phyloP scores from a whole-genome alignment of 1,284 basidiomycete species.

The Ustilago sp. region DNA sequence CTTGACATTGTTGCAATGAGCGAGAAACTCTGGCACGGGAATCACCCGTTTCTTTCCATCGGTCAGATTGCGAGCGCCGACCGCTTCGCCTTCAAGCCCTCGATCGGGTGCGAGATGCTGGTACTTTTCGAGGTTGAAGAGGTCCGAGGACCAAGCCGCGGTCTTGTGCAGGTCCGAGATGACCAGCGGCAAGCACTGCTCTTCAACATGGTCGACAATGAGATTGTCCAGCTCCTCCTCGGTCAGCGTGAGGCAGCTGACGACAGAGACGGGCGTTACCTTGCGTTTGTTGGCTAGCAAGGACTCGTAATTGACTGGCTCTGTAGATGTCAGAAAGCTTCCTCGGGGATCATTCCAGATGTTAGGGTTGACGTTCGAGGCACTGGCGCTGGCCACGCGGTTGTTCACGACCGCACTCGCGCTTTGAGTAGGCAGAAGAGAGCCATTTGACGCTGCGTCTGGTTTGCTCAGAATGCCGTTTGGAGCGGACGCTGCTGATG shows the following conservation, averaged over 20 bases:
- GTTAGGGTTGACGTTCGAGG: background rate
- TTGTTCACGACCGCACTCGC: background rate
- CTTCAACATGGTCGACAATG: slow-evolving; percentile 28
- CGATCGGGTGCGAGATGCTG: slow-evolving; percentile 7
- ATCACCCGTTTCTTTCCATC: slow-evolving; percentile 7
- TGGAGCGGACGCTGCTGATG: background rate
- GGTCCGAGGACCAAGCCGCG: slow-evolving; percentile 17
- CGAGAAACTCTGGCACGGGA: slow-evolving; percentile 13
- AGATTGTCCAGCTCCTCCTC: slow-evolving; percentile 21
- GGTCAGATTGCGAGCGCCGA: slow-evolving; percentile 16
- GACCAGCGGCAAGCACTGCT: slow-evolving; percentile 24
- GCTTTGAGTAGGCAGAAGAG: background rate
- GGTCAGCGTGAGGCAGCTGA: slow-evolving; percentile 22
- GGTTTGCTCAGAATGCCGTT: background rate
- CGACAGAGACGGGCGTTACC: background rate
- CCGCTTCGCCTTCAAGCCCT: background rate
- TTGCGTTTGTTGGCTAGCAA: background rate
- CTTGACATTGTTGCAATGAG: slow-evolving; percentile 10
- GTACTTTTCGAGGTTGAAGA: slow-evolving; percentile 24
- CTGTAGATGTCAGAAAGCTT: slow-evolving; percentile 16
- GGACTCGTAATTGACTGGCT: slow-evolving; percentile 14
- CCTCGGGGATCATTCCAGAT: background rate
- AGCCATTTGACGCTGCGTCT: background rate
- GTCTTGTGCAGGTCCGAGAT: slow-evolving; percentile 40
- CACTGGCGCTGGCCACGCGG: background rate